Conservation (phyloP, 371 early-diverging fungal species). For the Mortierella sp. region DNA sequence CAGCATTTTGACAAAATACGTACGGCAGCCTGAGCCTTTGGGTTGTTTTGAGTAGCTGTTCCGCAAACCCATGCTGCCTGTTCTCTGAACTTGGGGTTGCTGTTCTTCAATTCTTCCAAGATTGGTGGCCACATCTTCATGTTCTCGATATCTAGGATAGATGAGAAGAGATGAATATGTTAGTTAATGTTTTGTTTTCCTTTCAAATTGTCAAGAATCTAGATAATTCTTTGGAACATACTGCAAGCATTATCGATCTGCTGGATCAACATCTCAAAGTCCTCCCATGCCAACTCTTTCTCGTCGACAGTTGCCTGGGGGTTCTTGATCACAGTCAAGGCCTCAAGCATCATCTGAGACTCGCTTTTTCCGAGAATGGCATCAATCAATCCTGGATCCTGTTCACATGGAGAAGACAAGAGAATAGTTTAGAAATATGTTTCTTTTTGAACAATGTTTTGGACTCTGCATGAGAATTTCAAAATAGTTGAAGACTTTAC, state of each 20-base stretch:
- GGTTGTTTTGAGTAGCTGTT: conserved; percentile 95
- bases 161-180: background rate
- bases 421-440: background rate
- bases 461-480: background rate
- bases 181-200: background rate
- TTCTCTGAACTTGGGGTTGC: conserved; percentile 73
- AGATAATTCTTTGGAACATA: conserved; percentile 30
- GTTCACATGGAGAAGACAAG: background rate
- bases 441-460: background rate
- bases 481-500: conserved; percentile 16
- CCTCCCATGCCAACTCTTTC: conserved; percentile 87
- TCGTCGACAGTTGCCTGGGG: conserved; percentile 73
- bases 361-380: conserved; percentile 94
- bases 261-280: conserved; percentile 95
- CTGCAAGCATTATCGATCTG: conserved; percentile 95
- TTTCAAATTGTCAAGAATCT: too few relatives aligned
- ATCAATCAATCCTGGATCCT: conserved; percentile 90
- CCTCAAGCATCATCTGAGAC: conserved; percentile 87
- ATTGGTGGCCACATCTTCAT: conserved; percentile 91
- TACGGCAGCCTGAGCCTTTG: conserved; percentile 84
- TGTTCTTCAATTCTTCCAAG: conserved; percentile 66
- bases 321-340: conserved; percentile 73
- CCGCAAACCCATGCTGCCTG: conserved; percentile 92
- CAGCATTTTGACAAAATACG: conserved; percentile 15
- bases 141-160: conserved; percentile 78